Conservation (phyloP, 805 yeast genomes). For the Candida gorgasii region DNA sequence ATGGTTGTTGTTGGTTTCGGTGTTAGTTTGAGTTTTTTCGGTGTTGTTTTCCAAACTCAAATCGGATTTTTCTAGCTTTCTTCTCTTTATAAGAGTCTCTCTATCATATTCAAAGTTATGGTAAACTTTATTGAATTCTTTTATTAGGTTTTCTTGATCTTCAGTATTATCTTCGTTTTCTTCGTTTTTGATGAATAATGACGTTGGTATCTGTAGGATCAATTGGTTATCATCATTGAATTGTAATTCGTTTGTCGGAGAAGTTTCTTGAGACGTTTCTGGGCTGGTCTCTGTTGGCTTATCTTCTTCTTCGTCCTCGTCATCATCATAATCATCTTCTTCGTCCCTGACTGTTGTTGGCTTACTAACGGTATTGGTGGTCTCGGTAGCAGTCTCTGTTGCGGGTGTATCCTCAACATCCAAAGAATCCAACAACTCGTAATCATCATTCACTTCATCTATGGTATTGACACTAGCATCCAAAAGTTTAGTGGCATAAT, state of each 20-base stretch:
- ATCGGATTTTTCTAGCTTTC: constrained; percentile 79
- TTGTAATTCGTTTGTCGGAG: constrained; percentile 5
- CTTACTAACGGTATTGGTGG: not conserved
- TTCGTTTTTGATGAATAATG: constrained; percentile 20
- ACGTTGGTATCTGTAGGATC: constrained; percentile 35
- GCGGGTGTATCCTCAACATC: constrained; percentile 23
- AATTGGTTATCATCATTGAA: constrained; percentile 31
- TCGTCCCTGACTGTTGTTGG: constrained; percentile 28
- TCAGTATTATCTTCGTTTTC: constrained; percentile 21
- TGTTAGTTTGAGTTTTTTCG: constrained; percentile 10
- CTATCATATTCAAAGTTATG: constrained; percentile 76
- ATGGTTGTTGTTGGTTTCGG: constrained; percentile 2
- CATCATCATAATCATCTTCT: constrained; percentile 38
- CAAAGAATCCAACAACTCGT: constrained; percentile 33
- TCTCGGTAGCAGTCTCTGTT: constrained; percentile 13
- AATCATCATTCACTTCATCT: constrained; percentile 37
- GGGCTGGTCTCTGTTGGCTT: constrained; percentile 17
- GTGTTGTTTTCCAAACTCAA: constrained; percentile 51
- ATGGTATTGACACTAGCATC: constrained; percentile 21
- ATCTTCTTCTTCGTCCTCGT: constrained; percentile 25
- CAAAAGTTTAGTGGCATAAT: constrained; percentile 28
- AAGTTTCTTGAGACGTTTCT: not conserved
- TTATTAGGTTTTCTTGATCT: constrained; percentile 50
- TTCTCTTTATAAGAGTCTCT: constrained; percentile 72
- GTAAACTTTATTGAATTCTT: constrained; percentile 69